Percentiles rank a stretch among this genome's conserved stretches.
Evolutionary conservation across 495 filamentous ascomycete species (phyloP).

Genomic region (Penicillium cataractarum): DNA sequence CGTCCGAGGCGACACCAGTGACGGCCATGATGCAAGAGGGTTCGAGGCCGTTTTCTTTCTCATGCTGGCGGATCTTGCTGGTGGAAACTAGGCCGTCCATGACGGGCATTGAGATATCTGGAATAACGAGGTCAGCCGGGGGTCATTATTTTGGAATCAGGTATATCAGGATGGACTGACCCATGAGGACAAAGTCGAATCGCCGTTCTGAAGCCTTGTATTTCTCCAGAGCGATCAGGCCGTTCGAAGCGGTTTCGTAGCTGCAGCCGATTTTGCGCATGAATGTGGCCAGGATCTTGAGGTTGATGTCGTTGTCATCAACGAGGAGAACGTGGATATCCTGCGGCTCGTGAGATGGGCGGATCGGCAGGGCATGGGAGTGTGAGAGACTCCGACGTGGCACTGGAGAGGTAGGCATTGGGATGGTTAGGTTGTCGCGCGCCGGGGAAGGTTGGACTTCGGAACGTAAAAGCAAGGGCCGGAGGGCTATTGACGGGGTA

Average conservation of each 20-base stretch:
- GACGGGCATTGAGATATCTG: conserved; percentile 67
- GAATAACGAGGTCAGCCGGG: not conserved
- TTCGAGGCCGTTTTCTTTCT: conserved; percentile 32
- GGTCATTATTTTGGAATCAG: not conserved
- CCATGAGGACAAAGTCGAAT: conserved; percentile 64
- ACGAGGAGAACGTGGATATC: conserved; percentile 44
- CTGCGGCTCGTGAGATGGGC: conserved; percentile 6
- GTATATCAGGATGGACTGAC: conserved; percentile 21
- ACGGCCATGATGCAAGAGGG: conserved; percentile 50
- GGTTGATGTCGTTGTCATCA: conserved; percentile 55
- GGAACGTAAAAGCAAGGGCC: not conserved
- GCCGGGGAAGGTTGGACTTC: not conserved
- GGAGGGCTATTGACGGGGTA: not conserved
- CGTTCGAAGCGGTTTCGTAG: conserved; percentile 59
- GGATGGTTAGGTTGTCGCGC: not conserved
- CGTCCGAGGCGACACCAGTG: conserved; percentile 48
- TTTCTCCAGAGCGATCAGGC: conserved; percentile 59
- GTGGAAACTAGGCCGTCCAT: conserved; percentile 66
- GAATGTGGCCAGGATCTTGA: conserved; percentile 56
- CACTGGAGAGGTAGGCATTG: not conserved
- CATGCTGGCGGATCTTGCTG: conserved; percentile 56
- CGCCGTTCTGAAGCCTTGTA: conserved; percentile 38
- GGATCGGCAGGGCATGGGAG: not conserved
- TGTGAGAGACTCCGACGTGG: not conserved
- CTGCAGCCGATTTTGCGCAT: conserved; percentile 55